These are phyloP conservation scores for Deinandra increscens DNA, from an alignment of 129 eudicot genomes.

Conservation along the genomic window DNA sequence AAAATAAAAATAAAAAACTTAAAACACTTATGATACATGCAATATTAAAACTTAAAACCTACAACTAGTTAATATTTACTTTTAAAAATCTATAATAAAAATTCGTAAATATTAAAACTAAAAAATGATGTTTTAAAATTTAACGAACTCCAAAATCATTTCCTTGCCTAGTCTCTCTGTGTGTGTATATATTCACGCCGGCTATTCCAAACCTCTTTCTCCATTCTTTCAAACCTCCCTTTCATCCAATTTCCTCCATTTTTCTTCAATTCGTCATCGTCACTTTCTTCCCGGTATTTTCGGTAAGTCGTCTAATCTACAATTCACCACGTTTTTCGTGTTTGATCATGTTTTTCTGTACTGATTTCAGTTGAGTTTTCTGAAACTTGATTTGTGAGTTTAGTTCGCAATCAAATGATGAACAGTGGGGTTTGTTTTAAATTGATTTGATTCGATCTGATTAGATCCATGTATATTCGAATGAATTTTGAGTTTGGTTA, in stretches of 20 bases:
- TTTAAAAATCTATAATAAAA: no score
- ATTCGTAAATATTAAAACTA: neutral
- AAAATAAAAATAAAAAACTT: no score
- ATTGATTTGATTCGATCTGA: constrained; percentile 16
- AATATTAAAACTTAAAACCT: no score
- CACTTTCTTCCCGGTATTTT: neutral
- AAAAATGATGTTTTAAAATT: neutral
- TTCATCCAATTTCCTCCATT: neutral
- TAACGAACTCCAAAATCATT: neutral
- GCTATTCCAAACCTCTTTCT: constrained; percentile 27
- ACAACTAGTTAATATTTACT: no score
- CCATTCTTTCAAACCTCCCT: constrained; percentile 25
- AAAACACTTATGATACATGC: no score
- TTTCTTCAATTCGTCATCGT: neutral
- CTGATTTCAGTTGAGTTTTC: neutral
- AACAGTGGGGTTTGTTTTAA: neutral
- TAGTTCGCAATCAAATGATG: neutral
- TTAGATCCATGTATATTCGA: constrained; percentile 32
- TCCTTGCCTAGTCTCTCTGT: neutral
- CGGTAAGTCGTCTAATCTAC: neutral
- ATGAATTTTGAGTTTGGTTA: neutral
- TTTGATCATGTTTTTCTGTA: neutral
- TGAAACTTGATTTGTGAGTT: neutral
- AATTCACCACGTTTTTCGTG: constrained; percentile 12
- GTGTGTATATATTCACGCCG: constrained; percentile 20